Evolutionary conservation across 2,329 filamentous ascomycete species (phyloP), one percentile per base, ranked within the genome.

Genomic region (Colletotrichum sp.): DNA sequence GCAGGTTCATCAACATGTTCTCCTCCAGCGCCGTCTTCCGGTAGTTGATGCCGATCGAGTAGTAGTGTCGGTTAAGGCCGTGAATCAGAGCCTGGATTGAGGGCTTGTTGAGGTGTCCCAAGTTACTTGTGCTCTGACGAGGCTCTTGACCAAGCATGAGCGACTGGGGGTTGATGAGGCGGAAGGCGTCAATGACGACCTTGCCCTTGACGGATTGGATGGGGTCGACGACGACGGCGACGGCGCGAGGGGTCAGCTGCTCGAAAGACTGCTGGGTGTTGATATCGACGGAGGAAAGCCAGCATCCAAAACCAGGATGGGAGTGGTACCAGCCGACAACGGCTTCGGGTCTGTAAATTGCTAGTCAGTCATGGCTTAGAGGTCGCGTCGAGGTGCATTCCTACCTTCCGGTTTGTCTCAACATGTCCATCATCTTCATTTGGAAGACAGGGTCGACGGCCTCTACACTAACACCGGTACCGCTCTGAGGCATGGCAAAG

Each of bases 401-500:
- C 81, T 89, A 98, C 95, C 97, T 92, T 87, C 97, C 97, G 75
- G 97, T 99, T 90, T 99, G 97, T 83, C 95, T 92, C 84, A 99
- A 89, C 97, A 99, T 99, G 85, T 99, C 97, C 97, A 99, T 99
- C 97, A 99, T 99, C 91, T 98, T 99, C 82, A 96, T 98, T 89
- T 99, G 97, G 86, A 99, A 99, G 39, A 99, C 97, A 12, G 96
- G 96, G 84, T 99, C 97, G 78, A 99, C 97, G 68, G 97, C 98
- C 87, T 99, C 97, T 82, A 99, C 97, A 86, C 95, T 98, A 80
- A 99, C 97, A 80, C 97, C 97, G 2, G 97, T 99, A 87, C 97
- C 97, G 81, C 96, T 98, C 85, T 99, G 97, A 24, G 97, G 97
- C 97, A 99, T 99, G 77, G 97, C 97, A 86, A 99, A 99, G 32